Percentiles rank a stretch among this genome's conserved stretches.
phyloP scores from a whole-genome alignment of 192 early-diverging fungal species.

The Coemansia furcata region DNA sequence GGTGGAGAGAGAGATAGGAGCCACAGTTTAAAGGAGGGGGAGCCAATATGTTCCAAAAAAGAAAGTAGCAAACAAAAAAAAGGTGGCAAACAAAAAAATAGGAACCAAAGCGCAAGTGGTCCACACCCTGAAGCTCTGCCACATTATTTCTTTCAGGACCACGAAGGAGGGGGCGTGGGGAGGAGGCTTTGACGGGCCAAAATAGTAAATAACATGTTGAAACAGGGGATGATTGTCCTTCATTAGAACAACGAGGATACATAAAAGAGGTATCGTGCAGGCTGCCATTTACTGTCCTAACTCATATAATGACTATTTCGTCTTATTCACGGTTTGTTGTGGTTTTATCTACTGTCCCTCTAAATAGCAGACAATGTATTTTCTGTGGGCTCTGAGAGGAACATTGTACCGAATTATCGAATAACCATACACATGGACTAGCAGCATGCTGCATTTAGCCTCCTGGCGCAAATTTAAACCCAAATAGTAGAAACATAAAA shows the following conservation, averaged over 20 bases:
- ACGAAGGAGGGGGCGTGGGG: constrained; percentile 1
- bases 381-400: neutral
- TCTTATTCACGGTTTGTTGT: neutral
- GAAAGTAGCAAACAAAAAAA: neutral
- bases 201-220: neutral
- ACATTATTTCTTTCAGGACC: neutral
- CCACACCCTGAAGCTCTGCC: neutral
- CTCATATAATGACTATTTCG: neutral
- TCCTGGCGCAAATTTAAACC: neutral
- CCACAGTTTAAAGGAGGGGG: neutral
- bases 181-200: neutral
- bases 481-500: neutral
- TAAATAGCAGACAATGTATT: neutral
- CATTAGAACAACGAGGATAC: neutral
- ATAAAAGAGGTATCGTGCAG: neutral
- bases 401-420: neutral
- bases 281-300: no score
- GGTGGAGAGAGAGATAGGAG: neutral
- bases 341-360: neutral
- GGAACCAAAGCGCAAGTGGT: neutral
- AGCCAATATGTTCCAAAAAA: neutral
- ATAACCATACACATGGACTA: neutral
- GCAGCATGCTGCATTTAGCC: neutral
- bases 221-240: neutral
- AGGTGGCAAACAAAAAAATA: neutral